phyloP scores from a whole-genome alignment of 1,139 yeast genomes.

The Meyerozyma carpophila region DNA sequence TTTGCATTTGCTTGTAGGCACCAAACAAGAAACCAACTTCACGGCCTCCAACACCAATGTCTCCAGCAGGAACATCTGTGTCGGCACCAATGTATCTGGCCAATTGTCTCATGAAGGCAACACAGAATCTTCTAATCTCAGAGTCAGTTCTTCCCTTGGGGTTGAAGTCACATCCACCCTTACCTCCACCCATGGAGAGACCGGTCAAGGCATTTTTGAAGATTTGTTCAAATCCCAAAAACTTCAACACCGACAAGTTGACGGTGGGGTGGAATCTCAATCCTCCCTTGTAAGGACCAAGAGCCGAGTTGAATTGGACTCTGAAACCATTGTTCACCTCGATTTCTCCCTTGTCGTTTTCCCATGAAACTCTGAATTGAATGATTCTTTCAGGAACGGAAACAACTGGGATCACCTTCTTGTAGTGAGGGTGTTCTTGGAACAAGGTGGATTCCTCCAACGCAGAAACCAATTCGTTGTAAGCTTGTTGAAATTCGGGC shows the following conservation, averaged over 20 bases:
- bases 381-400: constrained; percentile 94
- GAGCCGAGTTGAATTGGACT: constrained; percentile 96
- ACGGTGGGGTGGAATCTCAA: constrained; percentile 97
- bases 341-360: constrained; percentile 85
- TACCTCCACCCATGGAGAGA: constrained; percentile 98
- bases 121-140: constrained; percentile 96
- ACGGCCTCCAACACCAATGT: constrained; percentile 90
- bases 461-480: constrained; percentile 85
- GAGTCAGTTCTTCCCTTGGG: constrained; percentile 90
- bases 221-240: constrained; percentile 96
- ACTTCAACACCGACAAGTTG: constrained; percentile 89
- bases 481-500: constrained; percentile 99
- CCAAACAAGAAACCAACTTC: constrained; percentile 93
- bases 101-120: constrained; percentile 91
- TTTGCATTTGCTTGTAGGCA: constrained; percentile 88
- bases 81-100: constrained; percentile 95
- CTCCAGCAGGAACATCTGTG: constrained; percentile 98
- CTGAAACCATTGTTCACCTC: constrained; percentile 97
- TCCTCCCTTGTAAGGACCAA: constrained; percentile 99
- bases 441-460: constrained; percentile 89
- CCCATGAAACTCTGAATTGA: constrained; percentile 98
- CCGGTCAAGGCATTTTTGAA: constrained; percentile 98
- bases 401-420: constrained; percentile 83
- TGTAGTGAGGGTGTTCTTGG: constrained; percentile 82
- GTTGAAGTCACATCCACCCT: constrained; percentile 98